These are phyloP conservation scores for Musa troglodytarum DNA, from an alignment of 176 grass and related monocot genomes.

Conservation along the genomic window DNA sequence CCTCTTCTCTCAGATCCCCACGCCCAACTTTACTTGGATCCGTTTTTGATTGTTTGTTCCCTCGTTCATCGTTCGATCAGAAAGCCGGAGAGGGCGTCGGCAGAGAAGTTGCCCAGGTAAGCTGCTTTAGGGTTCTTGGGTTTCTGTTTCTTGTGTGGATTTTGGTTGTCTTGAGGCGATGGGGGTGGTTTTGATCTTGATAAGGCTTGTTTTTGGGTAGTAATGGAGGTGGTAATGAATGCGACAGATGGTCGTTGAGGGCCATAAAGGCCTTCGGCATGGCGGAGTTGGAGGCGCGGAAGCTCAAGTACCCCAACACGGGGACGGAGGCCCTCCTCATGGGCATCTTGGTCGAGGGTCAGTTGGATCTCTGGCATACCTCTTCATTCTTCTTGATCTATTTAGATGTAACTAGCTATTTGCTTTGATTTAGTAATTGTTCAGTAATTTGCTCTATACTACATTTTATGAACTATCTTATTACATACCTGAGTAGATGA, in stretches of 20 bases:
- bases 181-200: not conserved
- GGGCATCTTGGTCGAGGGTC: slow-evolving; percentile 85
- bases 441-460: not conserved
- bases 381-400: slow-evolving; percentile 1
- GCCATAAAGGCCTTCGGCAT: slow-evolving; percentile 71
- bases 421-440: not conserved
- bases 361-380: not conserved
- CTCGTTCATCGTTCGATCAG: not conserved
- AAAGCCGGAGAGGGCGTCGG: not conserved
- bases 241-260: slow-evolving; percentile 68
- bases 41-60: not conserved
- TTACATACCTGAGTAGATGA: no score
- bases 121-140: not conserved
- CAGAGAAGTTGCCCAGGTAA: not conserved
- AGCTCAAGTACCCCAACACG: slow-evolving; percentile 63
- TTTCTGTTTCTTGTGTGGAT: not conserved
- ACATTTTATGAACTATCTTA: not conserved
- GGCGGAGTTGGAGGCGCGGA: slow-evolving; percentile 69
- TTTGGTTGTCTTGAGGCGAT: not conserved
- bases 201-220: not conserved
- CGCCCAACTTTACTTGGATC: not conserved
- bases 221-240: slow-evolving; percentile 1
- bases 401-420: not conserved
- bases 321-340: slow-evolving; percentile 74
- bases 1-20: not conserved